Percentiles rank a stretch among this genome's conserved stretches.
Evolutionary conservation across 2,329 filamentous ascomycete species (phyloP).

Genomic region (Ophiostoma australiae): DNA sequence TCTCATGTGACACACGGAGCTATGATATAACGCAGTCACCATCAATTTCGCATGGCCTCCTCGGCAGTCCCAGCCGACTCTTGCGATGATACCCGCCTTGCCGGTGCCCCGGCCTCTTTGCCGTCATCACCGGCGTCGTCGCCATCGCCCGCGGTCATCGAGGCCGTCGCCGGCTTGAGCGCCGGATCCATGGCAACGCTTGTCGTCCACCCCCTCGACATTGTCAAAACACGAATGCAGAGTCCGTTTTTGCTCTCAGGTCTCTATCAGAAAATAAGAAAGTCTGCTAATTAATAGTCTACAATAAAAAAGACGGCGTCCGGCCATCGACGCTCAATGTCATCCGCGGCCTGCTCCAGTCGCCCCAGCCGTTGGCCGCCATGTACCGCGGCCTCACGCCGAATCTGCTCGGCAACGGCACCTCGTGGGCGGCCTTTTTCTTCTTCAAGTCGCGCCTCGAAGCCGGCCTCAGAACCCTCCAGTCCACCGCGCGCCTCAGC

Average conservation of each 20-base stretch:
- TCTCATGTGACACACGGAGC: background rate
- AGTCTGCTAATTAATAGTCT: slow-evolving; percentile 38
- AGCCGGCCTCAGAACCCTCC: slow-evolving; percentile 33
- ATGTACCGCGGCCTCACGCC: slow-evolving; percentile 87
- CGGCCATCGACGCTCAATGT: slow-evolving; percentile 49
- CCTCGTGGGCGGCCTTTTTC: slow-evolving; percentile 91
- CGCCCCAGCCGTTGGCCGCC: slow-evolving; percentile 57
- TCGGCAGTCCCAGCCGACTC: slow-evolving; percentile 4
- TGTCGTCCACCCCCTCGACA: slow-evolving; percentile 84
- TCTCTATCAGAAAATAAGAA: background rate
- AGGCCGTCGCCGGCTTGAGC: slow-evolving; percentile 83
- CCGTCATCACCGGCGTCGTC: background rate
- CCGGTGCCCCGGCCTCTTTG: background rate
- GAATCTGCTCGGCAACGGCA: slow-evolving; percentile 85
- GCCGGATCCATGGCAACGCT: slow-evolving; percentile 84
- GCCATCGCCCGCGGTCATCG: slow-evolving; percentile 71
- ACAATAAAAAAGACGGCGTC: slow-evolving; percentile 39
- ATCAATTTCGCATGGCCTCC: slow-evolving; percentile 12
- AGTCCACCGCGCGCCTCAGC: slow-evolving; percentile 38
- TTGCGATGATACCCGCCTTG: slow-evolving; percentile 12
- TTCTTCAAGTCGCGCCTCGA: slow-evolving; percentile 62
- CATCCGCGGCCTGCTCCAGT: slow-evolving; percentile 44
- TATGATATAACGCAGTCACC: background rate
- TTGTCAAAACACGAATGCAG: slow-evolving; percentile 95
- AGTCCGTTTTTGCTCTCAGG: slow-evolving; percentile 44